phyloP scores from a whole-genome alignment of 2,329 filamentous ascomycete species.

The Arthroderma uncinatum region DNA sequence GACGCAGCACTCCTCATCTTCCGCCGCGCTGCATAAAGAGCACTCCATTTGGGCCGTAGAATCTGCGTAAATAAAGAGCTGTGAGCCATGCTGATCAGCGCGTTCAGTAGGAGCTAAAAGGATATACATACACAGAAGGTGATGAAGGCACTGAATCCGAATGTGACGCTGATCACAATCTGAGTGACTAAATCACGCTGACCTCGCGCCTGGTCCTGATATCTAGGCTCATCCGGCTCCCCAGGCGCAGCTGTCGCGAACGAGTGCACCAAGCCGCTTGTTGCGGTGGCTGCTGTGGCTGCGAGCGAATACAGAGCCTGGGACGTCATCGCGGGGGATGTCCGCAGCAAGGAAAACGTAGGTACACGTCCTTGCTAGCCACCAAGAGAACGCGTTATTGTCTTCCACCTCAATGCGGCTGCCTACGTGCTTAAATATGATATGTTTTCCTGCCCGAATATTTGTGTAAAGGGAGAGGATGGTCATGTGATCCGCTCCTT shows the following conservation, averaged over 20 bases:
- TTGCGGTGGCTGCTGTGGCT: conserved; percentile 17
- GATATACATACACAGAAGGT: conserved; percentile 34
- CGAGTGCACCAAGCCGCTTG: conserved; percentile 10
- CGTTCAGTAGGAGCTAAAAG: not conserved
- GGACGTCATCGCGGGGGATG: conserved; percentile 9
- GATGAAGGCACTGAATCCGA: conserved; percentile 36
- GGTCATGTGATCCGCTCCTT: not conserved
- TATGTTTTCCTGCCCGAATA: not conserved
- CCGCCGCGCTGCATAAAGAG: conserved; percentile 80
- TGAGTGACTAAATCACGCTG: conserved; percentile 36
- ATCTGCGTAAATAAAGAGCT: conserved; percentile 41
- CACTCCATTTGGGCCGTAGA: conserved; percentile 81
- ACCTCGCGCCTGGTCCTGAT: conserved; percentile 24
- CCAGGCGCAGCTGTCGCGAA: conserved; percentile 1
- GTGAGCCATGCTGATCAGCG: not conserved
- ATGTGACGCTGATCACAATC: conserved; percentile 32
- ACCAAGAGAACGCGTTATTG: not conserved
- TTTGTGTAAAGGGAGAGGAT: not conserved
- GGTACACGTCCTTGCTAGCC: not conserved
- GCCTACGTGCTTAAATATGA: not conserved
- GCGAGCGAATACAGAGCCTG: conserved; percentile 13
- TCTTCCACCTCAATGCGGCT: not conserved
- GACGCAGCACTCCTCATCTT: conserved; percentile 56
- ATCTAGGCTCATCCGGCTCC: conserved; percentile 19
- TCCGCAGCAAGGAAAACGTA: not conserved